Conservation (phyloP, 257 asterid genomes). For the Primulina huaijiensis region DNA sequence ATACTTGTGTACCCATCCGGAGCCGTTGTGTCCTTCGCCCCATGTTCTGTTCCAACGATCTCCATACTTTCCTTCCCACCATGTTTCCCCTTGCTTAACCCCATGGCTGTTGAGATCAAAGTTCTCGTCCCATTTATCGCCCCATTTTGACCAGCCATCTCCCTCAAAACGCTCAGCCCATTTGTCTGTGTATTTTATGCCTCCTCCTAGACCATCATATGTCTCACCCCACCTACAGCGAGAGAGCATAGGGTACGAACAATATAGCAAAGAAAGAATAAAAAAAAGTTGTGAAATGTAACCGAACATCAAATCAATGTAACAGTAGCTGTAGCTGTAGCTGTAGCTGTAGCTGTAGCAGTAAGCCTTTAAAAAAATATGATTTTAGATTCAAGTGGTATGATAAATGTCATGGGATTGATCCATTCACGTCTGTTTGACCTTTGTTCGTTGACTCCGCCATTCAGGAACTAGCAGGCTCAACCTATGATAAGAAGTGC, state of each 20-base stretch:
- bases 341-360: neutral
- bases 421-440: neutral
- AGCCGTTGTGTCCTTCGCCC: constrained; percentile 95
- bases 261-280: neutral
- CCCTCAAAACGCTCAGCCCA: constrained; percentile 95
- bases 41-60: constrained; percentile 94
- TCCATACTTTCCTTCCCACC: constrained; percentile 91
- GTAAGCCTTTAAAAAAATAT: too few species aligned
- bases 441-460: neutral
- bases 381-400: neutral
- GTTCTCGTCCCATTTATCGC: constrained; percentile 95
- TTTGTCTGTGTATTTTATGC: constrained; percentile 86
- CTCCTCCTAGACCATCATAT: constrained; percentile 87
- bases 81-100: constrained; percentile 90
- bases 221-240: constrained; percentile 87
- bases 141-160: constrained; percentile 95
- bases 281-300: neutral
- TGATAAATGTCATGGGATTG: neutral
- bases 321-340: neutral
- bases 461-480: neutral
- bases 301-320: neutral
- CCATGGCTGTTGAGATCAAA: constrained; percentile 50
- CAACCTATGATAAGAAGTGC: too few species aligned
- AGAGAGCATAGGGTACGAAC: neutral
- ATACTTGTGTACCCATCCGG: constrained; percentile 98